Conservation (phyloP, 2,329 filamentous ascomycete species). For the Trichophyton simii region DNA sequence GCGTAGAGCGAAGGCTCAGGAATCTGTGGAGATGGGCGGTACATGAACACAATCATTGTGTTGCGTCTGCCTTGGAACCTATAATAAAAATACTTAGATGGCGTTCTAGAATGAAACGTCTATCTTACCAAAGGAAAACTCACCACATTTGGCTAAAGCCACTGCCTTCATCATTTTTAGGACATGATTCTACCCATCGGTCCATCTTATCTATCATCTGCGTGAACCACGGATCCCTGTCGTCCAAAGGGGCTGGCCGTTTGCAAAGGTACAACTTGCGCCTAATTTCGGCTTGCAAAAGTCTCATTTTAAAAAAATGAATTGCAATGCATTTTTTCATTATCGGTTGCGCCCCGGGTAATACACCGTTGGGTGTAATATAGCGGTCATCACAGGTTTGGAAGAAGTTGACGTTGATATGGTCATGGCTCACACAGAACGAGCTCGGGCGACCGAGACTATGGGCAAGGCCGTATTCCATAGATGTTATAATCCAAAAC, state of each 20-base stretch:
- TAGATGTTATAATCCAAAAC: conserved; percentile 75
- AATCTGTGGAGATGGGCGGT: conserved; percentile 82
- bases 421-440: conserved; percentile 68
- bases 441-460: conserved; percentile 77
- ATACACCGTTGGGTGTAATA: conserved; percentile 66
- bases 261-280: conserved; percentile 78
- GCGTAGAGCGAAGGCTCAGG: conserved; percentile 70
- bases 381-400: conserved; percentile 67
- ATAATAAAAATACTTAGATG: conserved; percentile 26
- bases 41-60: conserved; percentile 77
- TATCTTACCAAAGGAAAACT: conserved; percentile 21
- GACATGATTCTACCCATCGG: conserved; percentile 65
- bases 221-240: conserved; percentile 76
- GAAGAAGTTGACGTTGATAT: conserved; percentile 78
- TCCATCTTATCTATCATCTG: conserved; percentile 67
- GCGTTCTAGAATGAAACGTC: conserved; percentile 13
- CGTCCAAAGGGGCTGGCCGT: conserved; percentile 59
- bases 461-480: conserved; percentile 81
- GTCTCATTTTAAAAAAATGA: conserved; percentile 84
- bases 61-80: conserved; percentile 61
- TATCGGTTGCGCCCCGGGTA: conserved; percentile 54
- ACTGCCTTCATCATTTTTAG: conserved; percentile 54
- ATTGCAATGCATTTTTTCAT: conserved; percentile 80
- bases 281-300: conserved; percentile 77
- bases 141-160: conserved; percentile 73